Base-by-base conservation (phyloP, 75 land plant genomes). In the Pinus tabuliformis region DNA sequence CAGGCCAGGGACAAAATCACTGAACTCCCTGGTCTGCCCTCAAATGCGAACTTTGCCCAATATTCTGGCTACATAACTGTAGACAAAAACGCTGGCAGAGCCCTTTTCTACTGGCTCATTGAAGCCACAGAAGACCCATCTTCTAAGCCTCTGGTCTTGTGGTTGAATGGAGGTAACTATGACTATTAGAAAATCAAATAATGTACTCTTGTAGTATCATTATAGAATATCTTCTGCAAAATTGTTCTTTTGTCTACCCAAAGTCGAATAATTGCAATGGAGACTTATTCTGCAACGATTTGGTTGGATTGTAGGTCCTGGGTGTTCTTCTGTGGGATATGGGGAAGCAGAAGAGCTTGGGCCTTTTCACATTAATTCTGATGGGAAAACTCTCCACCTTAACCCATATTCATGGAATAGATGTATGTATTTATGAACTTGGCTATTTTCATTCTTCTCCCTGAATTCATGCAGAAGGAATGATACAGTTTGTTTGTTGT, bases 271-370 rank as follows among this genome's bases (percentile, higher is more conserved):
- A 49, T 49, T 49, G 54, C 54, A 49, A 1, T 9, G 54, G 9
- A 49, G 54, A 49, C 54, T 49, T 49, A 49, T 49, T 49, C 12
- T 49, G 54, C 54, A 9, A 49, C 9, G 54, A 9, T 15, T 14
- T n/a, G 59, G 15, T 70, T 70, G 36, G 45, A 26, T 49, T 80
- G 58, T 64, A 92, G 95, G 90, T 14, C 90, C 93, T 16, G 93
- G 90, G 1, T 92, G 95, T 59, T 91, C 93, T 3, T 89, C 90
- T 17, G 64, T 91, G 24, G 91, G 81, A 1, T 89, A 87, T 76
- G 95, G 95, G 5, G 79, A 78, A 73, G 91, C 92, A 5, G 95
- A 92, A 71, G 95, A 92, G 83, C 36, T 92, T 13, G 95, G 95
- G 1, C 95, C 95, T 8, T 92, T 90, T 77, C 89, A 84, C 58